Evolutionary conservation across 306 rosid genomes (phyloP), one percentile per base, ranked within the genome.

Genomic region (Myrica gale): DNA sequence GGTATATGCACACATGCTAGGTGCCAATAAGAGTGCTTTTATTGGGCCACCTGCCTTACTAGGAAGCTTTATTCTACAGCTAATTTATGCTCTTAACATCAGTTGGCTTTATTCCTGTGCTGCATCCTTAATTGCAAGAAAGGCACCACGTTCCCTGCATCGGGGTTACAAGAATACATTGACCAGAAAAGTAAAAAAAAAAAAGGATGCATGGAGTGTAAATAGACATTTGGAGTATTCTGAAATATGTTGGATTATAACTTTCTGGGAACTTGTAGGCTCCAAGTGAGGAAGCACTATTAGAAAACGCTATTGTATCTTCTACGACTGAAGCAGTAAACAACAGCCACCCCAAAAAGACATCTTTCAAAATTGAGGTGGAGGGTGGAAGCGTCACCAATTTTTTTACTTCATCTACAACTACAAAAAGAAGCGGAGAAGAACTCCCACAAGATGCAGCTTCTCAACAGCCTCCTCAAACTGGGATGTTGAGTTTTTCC

Each of bases 251-350:
- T 42, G 21, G 41, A 57, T 21, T 57, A 7, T 57, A 21, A 57
- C 37, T 21, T 57, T 57, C 12, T 9, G 65, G 9, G 23, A 43
- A 72, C 41, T 50, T 70, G 12, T 75, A 93, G 98, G 85, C 41
- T 44, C 71, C 85, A 9, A 45, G 37, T 39, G 82, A 68, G 74
- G 85, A 81, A 71, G 75, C 72, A 41, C 72, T 71, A 15, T 56
- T 61, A 9, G 50, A 88, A 70, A 80, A 20, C 80, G 45, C 82
- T 23, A 60, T 72, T 63, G 73, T 41, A 60, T 52, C 71, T 6
- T 58, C 73, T 9, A 32, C 55, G 17, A 56, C 54, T 23, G 75
- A 51, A 75, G 74, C 56, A 39, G 61, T 26, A 26, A 72, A 79
- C 17, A 72, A 61, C 13, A 68, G 32, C 52, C 67, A 15, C 20